These are phyloP conservation scores for Chlorella sp. DNA, from an alignment of 139 green algal species.

Conservation along the genomic window DNA sequence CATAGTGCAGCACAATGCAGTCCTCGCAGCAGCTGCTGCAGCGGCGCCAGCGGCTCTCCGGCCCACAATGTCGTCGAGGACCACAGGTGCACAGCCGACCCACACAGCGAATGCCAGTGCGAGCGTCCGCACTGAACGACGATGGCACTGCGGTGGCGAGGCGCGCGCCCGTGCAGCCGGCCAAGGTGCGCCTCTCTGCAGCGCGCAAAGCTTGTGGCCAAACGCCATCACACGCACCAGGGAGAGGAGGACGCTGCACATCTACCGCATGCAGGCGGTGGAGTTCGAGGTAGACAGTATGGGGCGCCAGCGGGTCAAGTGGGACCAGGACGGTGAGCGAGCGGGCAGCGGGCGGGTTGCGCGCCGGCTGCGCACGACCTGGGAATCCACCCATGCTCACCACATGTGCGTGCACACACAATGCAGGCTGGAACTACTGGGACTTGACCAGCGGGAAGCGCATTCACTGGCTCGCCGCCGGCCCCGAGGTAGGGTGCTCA, in stretches of 20 bases:
- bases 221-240: too few species aligned
- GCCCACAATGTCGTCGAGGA: too few species aligned
- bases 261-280: background rate
- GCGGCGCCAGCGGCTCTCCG: too few species aligned
- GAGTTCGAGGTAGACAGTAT: background rate
- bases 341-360: background rate
- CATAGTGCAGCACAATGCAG: too few species aligned
- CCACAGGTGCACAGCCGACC: too few species aligned
- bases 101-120: too few species aligned
- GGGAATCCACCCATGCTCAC: background rate
- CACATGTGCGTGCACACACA: background rate
- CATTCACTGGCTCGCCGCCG: background rate
- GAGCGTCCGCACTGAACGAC: too few species aligned
- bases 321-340: background rate
- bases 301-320: background rate
- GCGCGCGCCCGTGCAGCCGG: too few species aligned
- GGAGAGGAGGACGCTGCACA: background rate
- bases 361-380: background rate
- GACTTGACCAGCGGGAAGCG: background rate
- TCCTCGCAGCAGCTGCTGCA: too few species aligned
- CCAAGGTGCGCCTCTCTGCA: too few species aligned
- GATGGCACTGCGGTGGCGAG: too few species aligned
- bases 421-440: slow-evolving; percentile 4
- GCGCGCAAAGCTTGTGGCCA: too few species aligned
- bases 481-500: background rate